Conservation (phyloP, 306 rosid genomes). For the Carpinus viminea region DNA sequence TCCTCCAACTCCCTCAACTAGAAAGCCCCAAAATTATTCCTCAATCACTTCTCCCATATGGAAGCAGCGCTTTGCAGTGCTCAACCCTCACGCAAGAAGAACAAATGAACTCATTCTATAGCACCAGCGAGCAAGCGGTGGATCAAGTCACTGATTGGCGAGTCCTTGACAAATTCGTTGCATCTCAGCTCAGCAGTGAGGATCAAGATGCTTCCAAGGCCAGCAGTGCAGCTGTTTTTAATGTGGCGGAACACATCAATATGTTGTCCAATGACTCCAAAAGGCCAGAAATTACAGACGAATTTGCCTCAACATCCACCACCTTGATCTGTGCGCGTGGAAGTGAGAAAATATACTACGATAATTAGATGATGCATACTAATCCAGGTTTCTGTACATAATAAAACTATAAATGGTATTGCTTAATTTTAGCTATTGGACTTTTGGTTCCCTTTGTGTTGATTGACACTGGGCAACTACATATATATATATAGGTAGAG, state of each 20-base stretch:
- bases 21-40: conserved; percentile 66
- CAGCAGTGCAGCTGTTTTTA: conserved; percentile 34
- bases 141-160: conserved; percentile 77
- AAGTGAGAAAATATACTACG: conserved; percentile 36
- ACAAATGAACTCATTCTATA: conserved; percentile 29
- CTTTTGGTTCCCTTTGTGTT: conserved; percentile 17
- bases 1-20: conserved; percentile 80
- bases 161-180: conserved; percentile 76
- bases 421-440: conserved; percentile 16
- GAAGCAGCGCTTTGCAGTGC: conserved; percentile 35
- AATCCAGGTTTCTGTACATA: conserved; percentile 56
- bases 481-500: not conserved
- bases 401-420: conserved; percentile 30
- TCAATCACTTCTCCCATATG: conserved; percentile 35
- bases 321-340: conserved; percentile 61
- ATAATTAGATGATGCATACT: conserved; percentile 44
- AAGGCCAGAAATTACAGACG: conserved; percentile 42
- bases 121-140: conserved; percentile 40
- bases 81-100: conserved; percentile 53
- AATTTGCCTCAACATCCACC: conserved; percentile 61
- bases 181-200: conserved; percentile 57
- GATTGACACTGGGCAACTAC: conserved; percentile 9
- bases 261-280: conserved; percentile 39
- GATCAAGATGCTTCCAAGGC: conserved; percentile 54
- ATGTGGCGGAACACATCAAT: conserved; percentile 42